Evolutionary conservation across 768 basidiomycete species (phyloP), one percentile per base, ranked within the genome.

Genomic region (Thelephora aurantiotincta): DNA sequence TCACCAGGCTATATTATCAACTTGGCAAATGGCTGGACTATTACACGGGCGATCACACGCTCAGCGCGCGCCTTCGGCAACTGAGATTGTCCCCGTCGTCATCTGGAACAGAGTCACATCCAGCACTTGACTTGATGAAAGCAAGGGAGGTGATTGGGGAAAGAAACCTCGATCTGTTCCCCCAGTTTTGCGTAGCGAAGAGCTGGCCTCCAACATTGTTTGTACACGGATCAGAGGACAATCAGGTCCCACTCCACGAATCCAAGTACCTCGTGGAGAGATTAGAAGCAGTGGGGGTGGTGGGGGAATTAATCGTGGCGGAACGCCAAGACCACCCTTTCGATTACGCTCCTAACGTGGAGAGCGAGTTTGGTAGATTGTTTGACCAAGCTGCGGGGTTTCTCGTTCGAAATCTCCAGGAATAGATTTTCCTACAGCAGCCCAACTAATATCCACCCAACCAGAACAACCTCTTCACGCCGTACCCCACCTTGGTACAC

Each of bases 11-110:
- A 9, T 80, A 75, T 50, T 61, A 79, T 18, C 81, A 84, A 56
- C 63, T 74, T 14, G 82, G 79, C 14, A 57, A 56, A 2, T 73
- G 64, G 42, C 54, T 81, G 1, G 80, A 83, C 59, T 81, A 80
- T 53, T 74, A 70, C 54, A 77, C 78, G 0, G 68, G 69, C 12
- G 43, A 43, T 11, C 62, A 68, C 46, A 55, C 76, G 50, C 58
- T 82, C 14, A 80, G 76, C 50, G 59, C 46, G 1, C 11, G 43
- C 5, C 63, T 80, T 14, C 65, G 71, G 1, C 53, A 54, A 5
- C 49, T 46, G 3, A 43, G 55, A 11, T 48, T 33, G 19, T 11
- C 14, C 1, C 38, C 6, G 12, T n/a, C 23, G 19, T 37, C 18
- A n/a, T n/a, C n/a, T n/a, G n/a, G n/a, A n/a, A n/a, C n/a, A n/a